Conservation (phyloP, 371 early-diverging fungal species). For the Parasitella parasitica region DNA sequence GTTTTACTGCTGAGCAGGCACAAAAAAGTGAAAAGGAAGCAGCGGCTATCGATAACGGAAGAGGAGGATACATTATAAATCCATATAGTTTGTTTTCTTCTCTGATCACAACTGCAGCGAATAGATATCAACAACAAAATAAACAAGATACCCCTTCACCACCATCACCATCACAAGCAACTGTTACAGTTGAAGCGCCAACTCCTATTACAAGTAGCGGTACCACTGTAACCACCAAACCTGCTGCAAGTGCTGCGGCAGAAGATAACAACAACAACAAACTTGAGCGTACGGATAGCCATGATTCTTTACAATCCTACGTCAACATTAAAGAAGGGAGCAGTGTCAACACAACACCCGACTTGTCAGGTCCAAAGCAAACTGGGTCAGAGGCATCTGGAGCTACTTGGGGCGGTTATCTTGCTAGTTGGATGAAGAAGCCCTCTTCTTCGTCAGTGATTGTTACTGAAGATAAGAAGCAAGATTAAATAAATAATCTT, state of each 20-base stretch:
- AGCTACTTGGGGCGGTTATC: conserved; percentile 17
- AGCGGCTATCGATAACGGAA: background rate
- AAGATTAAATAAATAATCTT: conserved; percentile 6
- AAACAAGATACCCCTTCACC: background rate
- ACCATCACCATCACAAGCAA: background rate
- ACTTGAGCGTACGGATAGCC: conserved; percentile 26
- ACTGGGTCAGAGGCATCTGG: background rate
- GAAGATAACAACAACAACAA: background rate
- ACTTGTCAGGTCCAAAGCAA: background rate
- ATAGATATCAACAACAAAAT: conserved; percentile 4
- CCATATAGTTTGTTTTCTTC: conserved; percentile 31
- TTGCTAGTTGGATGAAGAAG: conserved; percentile 20
- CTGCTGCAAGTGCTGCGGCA: background rate
- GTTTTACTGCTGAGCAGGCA: conserved; percentile 2
- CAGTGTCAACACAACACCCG: background rate
- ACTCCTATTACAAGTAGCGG: background rate
- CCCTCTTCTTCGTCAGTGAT: background rate
- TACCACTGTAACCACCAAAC: background rate
- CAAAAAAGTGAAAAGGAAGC: background rate
- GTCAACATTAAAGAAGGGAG: conserved; percentile 15
- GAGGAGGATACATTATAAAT: conserved; percentile 10
- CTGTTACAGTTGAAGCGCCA: background rate
- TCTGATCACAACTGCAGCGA: conserved; percentile 12
- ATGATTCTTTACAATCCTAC: conserved; percentile 29
- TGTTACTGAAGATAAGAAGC: conserved; percentile 3